A percentile compares a stretch with the other conserved stretches of the same genome.
These are phyloP conservation scores for Mortierella sp. DNA, from an alignment of 371 early-diverging fungal genomes.

Conservation along the genomic window DNA sequence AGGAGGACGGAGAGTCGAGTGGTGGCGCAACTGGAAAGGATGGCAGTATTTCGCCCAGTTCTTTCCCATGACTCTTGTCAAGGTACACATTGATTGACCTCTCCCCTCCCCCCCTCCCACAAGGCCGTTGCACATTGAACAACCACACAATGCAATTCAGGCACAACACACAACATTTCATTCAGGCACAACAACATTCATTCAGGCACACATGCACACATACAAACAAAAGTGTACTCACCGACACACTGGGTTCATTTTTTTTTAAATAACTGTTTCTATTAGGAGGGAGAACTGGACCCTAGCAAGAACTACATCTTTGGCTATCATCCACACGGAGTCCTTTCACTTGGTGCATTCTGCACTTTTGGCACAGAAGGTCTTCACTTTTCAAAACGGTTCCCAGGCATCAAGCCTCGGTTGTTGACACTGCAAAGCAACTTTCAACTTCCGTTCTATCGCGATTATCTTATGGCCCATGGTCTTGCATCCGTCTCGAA, in stretches of 20 bases:
- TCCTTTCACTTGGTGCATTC: conserved; percentile 86
- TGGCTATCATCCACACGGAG: conserved; percentile 87
- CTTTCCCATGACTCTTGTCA: conserved; percentile 80
- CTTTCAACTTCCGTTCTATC: conserved; percentile 80
- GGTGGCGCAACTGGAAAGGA: conserved; percentile 58
- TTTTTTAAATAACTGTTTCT: too few relatives aligned
- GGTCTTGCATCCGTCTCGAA: conserved; percentile 85
- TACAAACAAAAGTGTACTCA: too few relatives aligned
- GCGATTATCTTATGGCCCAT: conserved; percentile 75
- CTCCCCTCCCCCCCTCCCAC: too few relatives aligned
- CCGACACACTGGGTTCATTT: too few relatives aligned
- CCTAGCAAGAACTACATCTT: conserved; percentile 80
- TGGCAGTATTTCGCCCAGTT: conserved; percentile 85
- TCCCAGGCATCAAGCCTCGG: conserved; percentile 74
- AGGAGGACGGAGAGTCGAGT: conserved; percentile 75
- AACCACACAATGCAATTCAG: too few relatives aligned
- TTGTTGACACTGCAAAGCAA: conserved; percentile 70
- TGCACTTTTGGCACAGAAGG: conserved; percentile 84
- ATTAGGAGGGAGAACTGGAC: conserved; percentile 77
- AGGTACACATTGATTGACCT: conserved; percentile 67
- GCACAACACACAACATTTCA: too few relatives aligned
- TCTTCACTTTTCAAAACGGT: conserved; percentile 68
- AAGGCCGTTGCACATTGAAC: neutral
- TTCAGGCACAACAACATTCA: too few relatives aligned
- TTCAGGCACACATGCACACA: too few relatives aligned